These are phyloP conservation scores for Immersiporthe knoxdaviesiana DNA, from an alignment of 2,329 filamentous ascomycete species.

Conservation along the genomic window DNA sequence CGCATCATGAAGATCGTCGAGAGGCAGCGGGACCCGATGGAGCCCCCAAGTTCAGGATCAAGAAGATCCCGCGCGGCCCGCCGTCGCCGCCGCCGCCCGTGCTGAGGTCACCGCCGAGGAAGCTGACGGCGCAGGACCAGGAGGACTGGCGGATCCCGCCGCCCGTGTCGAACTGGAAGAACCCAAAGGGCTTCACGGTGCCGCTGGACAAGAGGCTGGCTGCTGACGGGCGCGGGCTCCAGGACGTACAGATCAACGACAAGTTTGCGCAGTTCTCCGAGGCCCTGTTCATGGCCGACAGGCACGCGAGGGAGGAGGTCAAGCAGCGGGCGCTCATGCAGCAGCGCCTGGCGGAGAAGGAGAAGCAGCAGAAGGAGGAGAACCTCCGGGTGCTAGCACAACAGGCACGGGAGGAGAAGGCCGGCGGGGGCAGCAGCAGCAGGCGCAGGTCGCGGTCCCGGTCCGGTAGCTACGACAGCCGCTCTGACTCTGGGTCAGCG, in stretches of 20 bases:
- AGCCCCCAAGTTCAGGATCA: slow-evolving; percentile 99
- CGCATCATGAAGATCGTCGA: slow-evolving; percentile 99
- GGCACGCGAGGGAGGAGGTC: slow-evolving; percentile 94
- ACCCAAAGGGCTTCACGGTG: slow-evolving; percentile 96
- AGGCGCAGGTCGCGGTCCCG: too few relatives aligned
- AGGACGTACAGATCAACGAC: slow-evolving; percentile 96
- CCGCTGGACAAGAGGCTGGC: slow-evolving; percentile 94
- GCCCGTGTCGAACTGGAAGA: slow-evolving; percentile 98
- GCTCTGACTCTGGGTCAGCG: slow-evolving; percentile 50
- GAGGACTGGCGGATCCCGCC: slow-evolving; percentile 83
- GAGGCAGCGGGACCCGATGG: slow-evolving; percentile 90
- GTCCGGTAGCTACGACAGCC: slow-evolving; percentile 54
- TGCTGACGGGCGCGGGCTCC: slow-evolving; percentile 86
- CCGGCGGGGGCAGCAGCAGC: slow-evolving; percentile 45
- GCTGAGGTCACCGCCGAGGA: slow-evolving; percentile 92
- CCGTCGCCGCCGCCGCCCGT: slow-evolving; percentile 91
- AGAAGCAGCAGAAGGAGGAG: slow-evolving; percentile 93
- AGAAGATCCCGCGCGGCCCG: slow-evolving; percentile 93
- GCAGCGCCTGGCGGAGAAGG: slow-evolving; percentile 92
- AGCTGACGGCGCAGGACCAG: slow-evolving; percentile 94
- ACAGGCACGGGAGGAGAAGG: slow-evolving; percentile 84
- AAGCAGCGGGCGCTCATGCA: slow-evolving; percentile 93
- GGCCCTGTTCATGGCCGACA: slow-evolving; percentile 89
- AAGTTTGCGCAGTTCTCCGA: slow-evolving; percentile 97
- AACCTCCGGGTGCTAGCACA: slow-evolving; percentile 85